Evolutionary conservation across 2,329 filamentous ascomycete genomes (phyloP).

Genomic region (Sclerotinia glacialis): DNA sequence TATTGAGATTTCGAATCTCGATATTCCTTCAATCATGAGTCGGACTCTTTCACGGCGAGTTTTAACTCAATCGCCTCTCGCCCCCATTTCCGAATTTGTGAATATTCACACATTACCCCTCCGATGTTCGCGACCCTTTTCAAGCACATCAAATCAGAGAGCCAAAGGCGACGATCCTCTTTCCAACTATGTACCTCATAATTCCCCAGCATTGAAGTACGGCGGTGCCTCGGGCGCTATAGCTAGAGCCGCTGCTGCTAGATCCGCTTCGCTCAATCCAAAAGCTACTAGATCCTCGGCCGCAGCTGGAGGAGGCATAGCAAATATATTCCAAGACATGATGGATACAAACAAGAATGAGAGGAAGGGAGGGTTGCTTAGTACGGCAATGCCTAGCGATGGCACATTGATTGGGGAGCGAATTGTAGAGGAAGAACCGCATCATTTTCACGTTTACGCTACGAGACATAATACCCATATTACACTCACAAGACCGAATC

Average conservation of each 20-base stretch:
- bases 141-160: constrained; percentile 35
- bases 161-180: constrained; percentile 25
- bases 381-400: not conserved
- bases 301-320: not conserved
- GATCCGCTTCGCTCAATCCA: constrained; percentile 16
- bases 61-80: constrained; percentile 34
- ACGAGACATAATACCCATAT: constrained; percentile 96
- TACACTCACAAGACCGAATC: constrained; percentile 79
- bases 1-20: not conserved
- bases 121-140: constrained; percentile 39
- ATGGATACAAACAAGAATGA: not conserved
- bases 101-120: constrained; percentile 20
- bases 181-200: constrained; percentile 7
- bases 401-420: constrained; percentile 31
- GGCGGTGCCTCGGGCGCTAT: not conserved
- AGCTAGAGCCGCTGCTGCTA: not conserved
- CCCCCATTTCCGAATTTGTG: constrained; percentile 23
- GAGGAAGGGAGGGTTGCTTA: not conserved
- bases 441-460: constrained; percentile 82
- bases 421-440: constrained; percentile 55
- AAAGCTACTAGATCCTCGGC: constrained; percentile 11
- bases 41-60: constrained; percentile 34
- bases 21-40: constrained; percentile 34
- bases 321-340: constrained; percentile 2
- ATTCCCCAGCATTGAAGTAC: not conserved